Evolutionary conservation across 768 basidiomycete species (phyloP), one percentile per base, ranked within the genome.

Genomic region (Coprinopsis sp.): DNA sequence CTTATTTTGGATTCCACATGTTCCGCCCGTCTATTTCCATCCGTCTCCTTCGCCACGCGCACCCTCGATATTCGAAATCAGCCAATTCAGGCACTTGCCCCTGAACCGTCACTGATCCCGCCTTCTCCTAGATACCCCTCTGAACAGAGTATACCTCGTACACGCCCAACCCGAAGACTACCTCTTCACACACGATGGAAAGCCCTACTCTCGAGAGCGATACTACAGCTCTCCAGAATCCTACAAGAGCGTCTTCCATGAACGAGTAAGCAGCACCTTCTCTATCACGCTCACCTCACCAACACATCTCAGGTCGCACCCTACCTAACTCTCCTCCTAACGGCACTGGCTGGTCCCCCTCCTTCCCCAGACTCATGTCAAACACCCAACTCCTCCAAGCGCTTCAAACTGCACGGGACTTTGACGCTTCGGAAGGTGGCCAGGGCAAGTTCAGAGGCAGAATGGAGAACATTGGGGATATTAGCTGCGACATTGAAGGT

Each of bases 401-500:
- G 0, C 71, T 84, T 6, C 51, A 65, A 27, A 68, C 64, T 3
- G 84, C 79, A 0, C 68, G 70, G 30, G 59, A 67, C 6, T 55
- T 84, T 2, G 77, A 78, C 6, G 72, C 67, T n/a, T n/a, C n/a
- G n/a, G n/a, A n/a, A n/a, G n/a, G n/a, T n/a, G n/a, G n/a, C n/a
- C n/a, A n/a, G n/a, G n/a, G n/a, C n/a, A n/a, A n/a, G n/a, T n/a
- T n/a, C n/a, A n/a, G n/a, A 2, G 77, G 71, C 13, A 71, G 87
- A 19, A 84, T 84, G 55, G 73, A 74, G 7, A 84, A 79, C 44
- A 76, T 96, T 19, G 90, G 88, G 2, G 93, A 96, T 58, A 86
- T 96, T 29, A 91, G 81, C 51, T 95, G 92, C 58, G 93, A 96
- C 58, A 71, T 91, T n/a, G 76, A 79, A 59, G 93, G 93, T 29